phyloP scores from a whole-genome alignment of 495 filamentous ascomycete species.

The Poronia punctata region DNA sequence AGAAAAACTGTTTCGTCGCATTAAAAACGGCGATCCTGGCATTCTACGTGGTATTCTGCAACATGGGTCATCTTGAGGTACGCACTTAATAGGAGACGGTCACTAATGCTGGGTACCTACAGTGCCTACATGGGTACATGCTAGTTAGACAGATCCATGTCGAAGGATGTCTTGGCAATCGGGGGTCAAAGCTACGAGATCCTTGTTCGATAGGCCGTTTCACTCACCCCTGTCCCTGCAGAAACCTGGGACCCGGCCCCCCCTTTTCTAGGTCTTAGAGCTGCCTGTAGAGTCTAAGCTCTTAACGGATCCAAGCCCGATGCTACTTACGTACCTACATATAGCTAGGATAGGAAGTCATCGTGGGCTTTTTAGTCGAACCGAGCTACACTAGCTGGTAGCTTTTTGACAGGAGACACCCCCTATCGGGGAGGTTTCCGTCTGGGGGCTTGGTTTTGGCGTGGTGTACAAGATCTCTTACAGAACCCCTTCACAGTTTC shows the following conservation, averaged over 20 bases:
- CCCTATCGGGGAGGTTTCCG: neutral
- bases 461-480: constrained; percentile 3
- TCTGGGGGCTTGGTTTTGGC: neutral
- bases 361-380: constrained; percentile 1
- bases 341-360: neutral
- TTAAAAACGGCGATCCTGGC: no score
- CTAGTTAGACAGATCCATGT: constrained; percentile 1
- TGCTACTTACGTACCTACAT: neutral
- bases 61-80: no score
- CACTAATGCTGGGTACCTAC: neutral
- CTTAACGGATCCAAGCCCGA: constrained; percentile 12
- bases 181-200: constrained; percentile 7
- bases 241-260: constrained; percentile 7
- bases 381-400: constrained; percentile 2
- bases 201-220: constrained; percentile 4
- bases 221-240: constrained; percentile 9
- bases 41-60: no score
- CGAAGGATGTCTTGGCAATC: constrained; percentile 2
- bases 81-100: no score
- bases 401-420: no score
- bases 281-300: constrained; percentile 1
- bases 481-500: constrained; percentile 2
- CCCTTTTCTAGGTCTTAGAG: no score
- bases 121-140: constrained; percentile 1
- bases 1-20: no score